Evolutionary conservation across 169 alveolate genomes (phyloP), one percentile per base, ranked within the genome.

Genomic region (Theileria equi): DNA sequence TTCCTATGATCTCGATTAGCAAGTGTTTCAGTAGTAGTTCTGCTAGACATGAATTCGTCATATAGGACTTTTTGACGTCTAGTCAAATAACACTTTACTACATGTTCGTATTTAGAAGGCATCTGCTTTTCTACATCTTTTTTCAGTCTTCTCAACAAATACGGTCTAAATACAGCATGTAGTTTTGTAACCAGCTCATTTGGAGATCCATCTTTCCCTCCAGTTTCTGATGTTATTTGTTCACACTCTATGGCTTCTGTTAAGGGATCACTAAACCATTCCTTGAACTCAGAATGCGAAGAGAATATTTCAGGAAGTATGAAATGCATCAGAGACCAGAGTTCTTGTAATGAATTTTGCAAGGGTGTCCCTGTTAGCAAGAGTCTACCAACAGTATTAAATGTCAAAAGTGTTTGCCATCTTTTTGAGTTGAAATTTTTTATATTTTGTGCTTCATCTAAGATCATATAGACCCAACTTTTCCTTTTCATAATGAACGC

Each of bases 381-480:
- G 25, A 98, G 90, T 55, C 99, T 89, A 65, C 96, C 93, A 74
- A 92, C 92, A 28, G 99, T 94, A 70, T 96, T 95, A 84, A 98
- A 96, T 54, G 98, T 94, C 35, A 96, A 84, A 60, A 98, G 90
- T 61, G 96, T 94, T 83, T 96, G 96, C 99, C 99, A 98, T 58
- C 98, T 88, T 83, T 96, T 93, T n/a, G 98, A 93, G 60, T 94
- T 90, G 84, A 94, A 96, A 79, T 98, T 98, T 84, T 98, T 98
- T 64, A 98, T 96, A 74, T 96, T 94, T 66, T 98, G 98, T 10
- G 99, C 99, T 81, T 98, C 99, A 87, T 98, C 99, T 49, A 98
- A 82, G 31, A 98, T 94, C 90, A 98, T 89, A 80, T 96, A 96
- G 28, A 94, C 94, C 99, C 99, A 97, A 53, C 89, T 91, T 82